Base-by-base conservation (phyloP, 1,139 yeast species). In the Scheffersomyces insectosa region DNA sequence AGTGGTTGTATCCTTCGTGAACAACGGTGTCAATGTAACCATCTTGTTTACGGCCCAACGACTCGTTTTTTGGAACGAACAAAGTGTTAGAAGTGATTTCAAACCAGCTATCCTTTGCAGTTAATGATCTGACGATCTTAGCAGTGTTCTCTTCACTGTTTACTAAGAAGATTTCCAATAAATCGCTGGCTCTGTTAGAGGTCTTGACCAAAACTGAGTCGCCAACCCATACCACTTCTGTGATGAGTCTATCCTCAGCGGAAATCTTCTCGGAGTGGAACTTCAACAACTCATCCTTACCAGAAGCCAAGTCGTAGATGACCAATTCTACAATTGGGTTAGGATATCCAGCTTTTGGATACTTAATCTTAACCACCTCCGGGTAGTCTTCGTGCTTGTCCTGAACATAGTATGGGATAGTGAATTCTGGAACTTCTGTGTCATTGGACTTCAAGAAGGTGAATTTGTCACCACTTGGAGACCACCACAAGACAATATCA, bases 1-100 rank as follows among this genome's bases (percentile, higher is more conserved):
- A 65, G 57, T 80, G 85, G 50, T 75, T 77, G 59, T 64, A 79
- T 0, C 85, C 85, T 44, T 72, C 72, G 20, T 72, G 67, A 32
- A 70, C 76, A n/a, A 80, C 68, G 4, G 79, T 65, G 52, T 80
- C 84, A 39, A 80, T 71, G 51, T 79, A 80, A 0, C 85, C 85
- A 54, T 79, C 82, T 25, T 63, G 47, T 12, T 55, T 44, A 39
- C 81, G 64, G 8, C 79, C 77, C 28, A 56, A 49, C 1, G 64
- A 37, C 16, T 63, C 68, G 48, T 86, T 80, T 46, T 79, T 78
- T 7, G 97, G 96, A 33, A 93, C 75, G 56, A 68, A 84, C 29
- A 79, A 65, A 0, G 95, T 83, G 51, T 84, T 81, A 49, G 85
- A 88, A 7, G 88, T 79, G 33, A 91, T 82, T 60, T 93, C 99